phyloP scores from a whole-genome alignment of 2,329 filamentous ascomycete species.

The Aspergillus quadrilineatus region DNA sequence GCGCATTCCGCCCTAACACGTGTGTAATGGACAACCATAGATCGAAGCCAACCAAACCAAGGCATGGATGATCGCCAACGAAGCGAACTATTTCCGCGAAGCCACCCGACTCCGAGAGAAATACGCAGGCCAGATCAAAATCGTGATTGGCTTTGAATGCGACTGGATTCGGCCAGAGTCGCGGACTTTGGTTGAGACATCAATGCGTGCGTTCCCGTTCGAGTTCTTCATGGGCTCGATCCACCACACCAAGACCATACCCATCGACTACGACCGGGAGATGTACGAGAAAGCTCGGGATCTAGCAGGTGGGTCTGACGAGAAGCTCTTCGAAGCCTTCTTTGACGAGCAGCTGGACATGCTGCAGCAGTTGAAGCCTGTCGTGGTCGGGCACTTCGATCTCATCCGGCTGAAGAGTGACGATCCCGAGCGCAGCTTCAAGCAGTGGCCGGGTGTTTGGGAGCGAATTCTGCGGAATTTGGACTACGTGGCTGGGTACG shows the following conservation, averaged over 20 bases:
- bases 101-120: slow-evolving; percentile 68
- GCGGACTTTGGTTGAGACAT: slow-evolving; percentile 58
- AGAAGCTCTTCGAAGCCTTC: slow-evolving; percentile 75
- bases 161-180: slow-evolving; percentile 81
- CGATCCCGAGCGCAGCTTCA: slow-evolving; percentile 63
- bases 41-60: slow-evolving; percentile 35
- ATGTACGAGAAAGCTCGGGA: slow-evolving; percentile 66
- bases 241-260: slow-evolving; percentile 81
- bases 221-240: slow-evolving; percentile 93
- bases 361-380: slow-evolving; percentile 69
- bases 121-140: slow-evolving; percentile 69
- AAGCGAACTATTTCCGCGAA: slow-evolving; percentile 68
- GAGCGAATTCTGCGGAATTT: slow-evolving; percentile 71
- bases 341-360: slow-evolving; percentile 86
- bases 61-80: slow-evolving; percentile 46
- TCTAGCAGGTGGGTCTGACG: slow-evolving; percentile 62
- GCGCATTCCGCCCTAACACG: not conserved
- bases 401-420: slow-evolving; percentile 78
- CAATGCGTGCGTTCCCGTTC: slow-evolving; percentile 62
- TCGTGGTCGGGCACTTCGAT: slow-evolving; percentile 91
- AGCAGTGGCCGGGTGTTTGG: slow-evolving; percentile 67
- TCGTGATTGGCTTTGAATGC: slow-evolving; percentile 87
- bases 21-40: slow-evolving; percentile 15
- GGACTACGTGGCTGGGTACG: slow-evolving; percentile 66
- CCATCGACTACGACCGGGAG: slow-evolving; percentile 79